phyloP scores from a whole-genome alignment of 2,329 filamentous ascomycete species.

The Penicillium brasilianum region DNA sequence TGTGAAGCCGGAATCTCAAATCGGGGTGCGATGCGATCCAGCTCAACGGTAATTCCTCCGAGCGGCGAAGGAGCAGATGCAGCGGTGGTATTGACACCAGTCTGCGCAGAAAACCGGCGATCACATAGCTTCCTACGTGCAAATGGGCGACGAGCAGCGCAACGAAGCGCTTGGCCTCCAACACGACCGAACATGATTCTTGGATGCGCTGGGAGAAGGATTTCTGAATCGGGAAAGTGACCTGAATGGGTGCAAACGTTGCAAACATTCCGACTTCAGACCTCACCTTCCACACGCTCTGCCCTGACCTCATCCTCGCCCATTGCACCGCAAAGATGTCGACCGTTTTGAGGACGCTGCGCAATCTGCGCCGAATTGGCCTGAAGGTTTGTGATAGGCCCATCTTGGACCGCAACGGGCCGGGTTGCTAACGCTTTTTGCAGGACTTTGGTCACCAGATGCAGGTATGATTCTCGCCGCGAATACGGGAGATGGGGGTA shows the following conservation, averaged over 20 bases:
- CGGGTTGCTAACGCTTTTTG: constrained; percentile 46
- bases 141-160: constrained; percentile 38
- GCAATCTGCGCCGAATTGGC: constrained; percentile 85
- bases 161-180: constrained; percentile 45
- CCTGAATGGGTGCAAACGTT: constrained; percentile 39
- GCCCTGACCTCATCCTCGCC: constrained; percentile 28
- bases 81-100: constrained; percentile 32
- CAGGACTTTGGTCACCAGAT: constrained; percentile 92
- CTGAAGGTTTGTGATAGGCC: constrained; percentile 67
- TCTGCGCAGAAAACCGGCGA: constrained; percentile 47
- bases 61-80: constrained; percentile 53
- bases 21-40: constrained; percentile 88
- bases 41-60: constrained; percentile 69
- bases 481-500: constrained; percentile 14
- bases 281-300: constrained; percentile 12
- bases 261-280: constrained; percentile 40
- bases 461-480: constrained; percentile 66
- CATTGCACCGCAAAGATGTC: constrained; percentile 71
- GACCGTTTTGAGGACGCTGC: constrained; percentile 82
- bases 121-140: constrained; percentile 38
- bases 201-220: constrained; percentile 11
- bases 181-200: constrained; percentile 47
- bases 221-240: constrained; percentile 32
- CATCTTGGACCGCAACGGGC: constrained; percentile 9
- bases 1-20: constrained; percentile 84